These are phyloP conservation scores for Ramaria sp. DNA, from an alignment of 768 basidiomycete species.

Conservation along the genomic window DNA sequence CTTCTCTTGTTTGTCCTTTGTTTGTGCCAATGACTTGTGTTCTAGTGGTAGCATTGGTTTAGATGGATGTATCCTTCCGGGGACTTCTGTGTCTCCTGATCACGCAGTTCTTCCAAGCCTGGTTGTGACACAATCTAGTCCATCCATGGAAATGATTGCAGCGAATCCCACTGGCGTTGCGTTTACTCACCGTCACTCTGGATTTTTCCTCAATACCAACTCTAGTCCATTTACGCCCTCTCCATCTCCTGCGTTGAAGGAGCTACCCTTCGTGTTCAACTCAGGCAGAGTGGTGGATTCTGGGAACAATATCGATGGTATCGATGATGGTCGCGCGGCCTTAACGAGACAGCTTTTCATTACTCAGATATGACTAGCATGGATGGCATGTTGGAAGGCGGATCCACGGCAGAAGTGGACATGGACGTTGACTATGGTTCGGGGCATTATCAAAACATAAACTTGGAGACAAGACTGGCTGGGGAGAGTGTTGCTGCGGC, in stretches of 20 bases:
- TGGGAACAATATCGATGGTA: too few relatives aligned
- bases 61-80: neutral
- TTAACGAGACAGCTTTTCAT: too few relatives aligned
- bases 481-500: too few relatives aligned
- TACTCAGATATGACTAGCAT: too few relatives aligned
- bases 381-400: too few relatives aligned
- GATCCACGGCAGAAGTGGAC: too few relatives aligned
- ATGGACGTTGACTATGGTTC: too few relatives aligned
- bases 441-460: too few relatives aligned
- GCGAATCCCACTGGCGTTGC: neutral
- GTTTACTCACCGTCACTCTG: neutral
- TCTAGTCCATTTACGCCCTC: neutral
- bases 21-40: neutral
- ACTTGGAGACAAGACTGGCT: too few relatives aligned
- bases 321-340: too few relatives aligned
- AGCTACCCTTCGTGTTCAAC: too few relatives aligned
- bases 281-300: too few relatives aligned
- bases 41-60: neutral
- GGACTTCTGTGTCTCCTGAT: neutral
- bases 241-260: conserved; percentile 1
- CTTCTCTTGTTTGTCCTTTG: neutral
- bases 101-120: neutral
- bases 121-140: neutral
- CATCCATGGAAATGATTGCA: neutral
- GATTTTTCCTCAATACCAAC: neutral